phyloP scores from a whole-genome alignment of 2,329 filamentous ascomycete species.

The Phialophora chinensis region DNA sequence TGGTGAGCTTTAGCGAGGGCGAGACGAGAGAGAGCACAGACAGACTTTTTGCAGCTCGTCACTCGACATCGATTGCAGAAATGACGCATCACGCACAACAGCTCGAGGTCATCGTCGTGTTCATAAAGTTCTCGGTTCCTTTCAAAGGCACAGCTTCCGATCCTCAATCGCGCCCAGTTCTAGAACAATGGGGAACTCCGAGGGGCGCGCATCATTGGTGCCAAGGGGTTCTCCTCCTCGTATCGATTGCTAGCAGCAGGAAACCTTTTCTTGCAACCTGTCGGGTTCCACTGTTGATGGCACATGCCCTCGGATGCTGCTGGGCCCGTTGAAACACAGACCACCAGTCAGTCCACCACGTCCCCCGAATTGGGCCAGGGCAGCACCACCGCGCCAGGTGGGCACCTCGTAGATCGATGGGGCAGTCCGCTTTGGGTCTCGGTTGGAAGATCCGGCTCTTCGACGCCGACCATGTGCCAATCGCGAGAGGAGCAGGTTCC shows the following conservation, averaged over 20 bases:
- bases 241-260: not conserved
- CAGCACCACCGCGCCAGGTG: not conserved
- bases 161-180: not conserved
- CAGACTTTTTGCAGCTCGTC: not conserved
- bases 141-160: not conserved
- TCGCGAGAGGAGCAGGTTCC: not conserved
- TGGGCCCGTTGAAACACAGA: not conserved
- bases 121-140: not conserved
- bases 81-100: slow-evolving; percentile 2
- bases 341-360: slow-evolving; percentile 6
- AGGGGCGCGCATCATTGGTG: not conserved
- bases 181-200: not conserved
- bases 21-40: not conserved
- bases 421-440: not conserved
- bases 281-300: not conserved
- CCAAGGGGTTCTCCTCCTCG: not conserved
- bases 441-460: not conserved
- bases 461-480: not conserved
- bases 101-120: not conserved
- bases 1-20: not conserved
- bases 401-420: not conserved
- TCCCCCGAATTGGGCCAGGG: not conserved
- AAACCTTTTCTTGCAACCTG: not conserved
- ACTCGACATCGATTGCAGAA: not conserved
- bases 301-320: not conserved